Percentiles rank a stretch among this genome's conserved stretches.
These are phyloP conservation scores for Amaranthus tricolor DNA, from an alignment of 179 eudicot genomes.

Conservation along the genomic window DNA sequence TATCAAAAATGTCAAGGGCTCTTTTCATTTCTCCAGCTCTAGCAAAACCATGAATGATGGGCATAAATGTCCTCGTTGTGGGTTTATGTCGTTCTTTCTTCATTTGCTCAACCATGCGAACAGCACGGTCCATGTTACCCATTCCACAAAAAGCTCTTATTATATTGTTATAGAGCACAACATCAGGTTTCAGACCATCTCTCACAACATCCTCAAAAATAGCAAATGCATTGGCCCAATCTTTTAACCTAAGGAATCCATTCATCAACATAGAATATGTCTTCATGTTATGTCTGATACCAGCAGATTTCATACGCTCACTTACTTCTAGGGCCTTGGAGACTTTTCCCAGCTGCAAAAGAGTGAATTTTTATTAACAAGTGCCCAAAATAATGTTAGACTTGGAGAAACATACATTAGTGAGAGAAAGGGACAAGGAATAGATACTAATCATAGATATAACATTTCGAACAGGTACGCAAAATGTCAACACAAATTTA, in stretches of 20 bases:
- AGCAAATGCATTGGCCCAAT: conserved; percentile 96
- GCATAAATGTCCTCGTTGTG: conserved; percentile 81
- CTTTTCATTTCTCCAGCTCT: conserved; percentile 73
- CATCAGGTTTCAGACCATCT: conserved; percentile 91
- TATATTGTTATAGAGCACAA: conserved; percentile 83
- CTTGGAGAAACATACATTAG: neutral
- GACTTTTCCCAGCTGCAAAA: conserved; percentile 68
- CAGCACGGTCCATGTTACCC: conserved; percentile 90
- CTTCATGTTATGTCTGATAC: conserved; percentile 86
- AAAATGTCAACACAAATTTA: neutral
- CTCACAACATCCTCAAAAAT: conserved; percentile 75
- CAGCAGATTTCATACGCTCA: conserved; percentile 64
- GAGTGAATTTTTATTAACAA: conserved; percentile 1
- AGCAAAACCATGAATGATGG: conserved; percentile 83
- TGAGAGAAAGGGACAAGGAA: neutral
- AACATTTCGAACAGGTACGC: neutral
- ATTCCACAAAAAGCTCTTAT: conserved; percentile 83
- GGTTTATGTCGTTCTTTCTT: conserved; percentile 70
- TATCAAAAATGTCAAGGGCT: conserved; percentile 77
- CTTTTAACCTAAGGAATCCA: conserved; percentile 78
- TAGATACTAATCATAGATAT: neutral
- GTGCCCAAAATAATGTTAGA: neutral
- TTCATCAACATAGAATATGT: conserved; percentile 95
- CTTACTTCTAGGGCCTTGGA: conserved; percentile 83
- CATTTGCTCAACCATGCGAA: conserved; percentile 84